Evolutionary conservation across 108 stramenopile species (phyloP).

Genomic region (Discostella stelligeroides): DNA sequence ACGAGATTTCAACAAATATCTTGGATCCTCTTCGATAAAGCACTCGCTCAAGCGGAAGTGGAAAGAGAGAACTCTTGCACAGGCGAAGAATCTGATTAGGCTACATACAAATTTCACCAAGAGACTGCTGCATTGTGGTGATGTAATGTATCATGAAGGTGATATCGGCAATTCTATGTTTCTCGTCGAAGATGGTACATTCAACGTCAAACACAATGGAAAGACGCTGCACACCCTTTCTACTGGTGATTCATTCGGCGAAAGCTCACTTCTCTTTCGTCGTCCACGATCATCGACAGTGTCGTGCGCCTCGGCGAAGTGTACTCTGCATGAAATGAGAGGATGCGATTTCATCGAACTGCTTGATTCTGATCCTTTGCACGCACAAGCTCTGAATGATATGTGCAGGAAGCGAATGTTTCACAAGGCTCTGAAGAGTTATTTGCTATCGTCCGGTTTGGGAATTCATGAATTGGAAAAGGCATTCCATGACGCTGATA

Average conservation of each 20-base stretch:
- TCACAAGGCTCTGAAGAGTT: conserved; percentile 66
- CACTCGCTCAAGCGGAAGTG: conserved; percentile 62
- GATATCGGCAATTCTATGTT: conserved; percentile 67
- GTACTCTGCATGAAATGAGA: conserved; percentile 68
- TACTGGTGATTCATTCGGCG: conserved; percentile 73
- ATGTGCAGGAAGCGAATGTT: conserved; percentile 71
- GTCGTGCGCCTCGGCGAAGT: conserved; percentile 56
- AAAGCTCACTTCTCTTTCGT: conserved; percentile 66
- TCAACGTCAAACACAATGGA: conserved; percentile 60
- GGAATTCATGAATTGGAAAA: conserved; percentile 59
- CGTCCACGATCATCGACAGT: conserved; percentile 69
- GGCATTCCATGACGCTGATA: conserved; percentile 69
- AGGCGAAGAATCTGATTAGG: conserved; percentile 72
- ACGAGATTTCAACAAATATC: conserved; percentile 71
- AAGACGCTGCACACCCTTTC: conserved; percentile 55
- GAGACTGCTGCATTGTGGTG: conserved; percentile 56
- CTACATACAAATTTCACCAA: conserved; percentile 60
- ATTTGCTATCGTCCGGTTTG: conserved; percentile 56
- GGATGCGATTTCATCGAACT: conserved; percentile 66
- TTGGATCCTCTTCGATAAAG: conserved; percentile 38
- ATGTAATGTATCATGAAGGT: conserved; percentile 75
- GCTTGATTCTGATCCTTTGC: conserved; percentile 59
- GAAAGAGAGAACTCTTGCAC: conserved; percentile 55
- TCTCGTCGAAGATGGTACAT: conserved; percentile 59
- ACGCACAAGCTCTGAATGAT: conserved; percentile 39